phyloP scores from a whole-genome alignment of 768 basidiomycete species.

The Mycena filopes region DNA sequence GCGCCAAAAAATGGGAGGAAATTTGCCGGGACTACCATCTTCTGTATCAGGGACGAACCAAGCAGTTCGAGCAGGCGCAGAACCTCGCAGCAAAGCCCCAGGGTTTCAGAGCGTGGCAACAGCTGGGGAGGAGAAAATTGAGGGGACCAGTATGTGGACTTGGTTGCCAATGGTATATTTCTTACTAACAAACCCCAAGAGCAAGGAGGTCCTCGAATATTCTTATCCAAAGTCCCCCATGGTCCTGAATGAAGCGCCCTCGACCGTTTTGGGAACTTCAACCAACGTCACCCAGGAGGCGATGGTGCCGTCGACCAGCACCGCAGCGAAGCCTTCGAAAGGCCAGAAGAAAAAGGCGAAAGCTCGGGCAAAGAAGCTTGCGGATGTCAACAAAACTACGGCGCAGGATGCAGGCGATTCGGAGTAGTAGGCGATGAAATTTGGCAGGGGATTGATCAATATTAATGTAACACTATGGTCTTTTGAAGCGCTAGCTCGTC shows the following conservation, averaged over 20 bases:
- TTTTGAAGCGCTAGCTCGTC: too few species aligned
- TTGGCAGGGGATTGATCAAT: too few species aligned
- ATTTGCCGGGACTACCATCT: conserved; percentile 11
- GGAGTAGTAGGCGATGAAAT: too few species aligned
- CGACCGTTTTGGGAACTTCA: not conserved
- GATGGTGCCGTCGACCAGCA: not conserved
- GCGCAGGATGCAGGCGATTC: too few species aligned
- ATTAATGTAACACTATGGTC: too few species aligned
- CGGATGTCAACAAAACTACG: too few species aligned
- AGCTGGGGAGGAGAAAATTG: conserved; percentile 15
- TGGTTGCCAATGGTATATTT: not conserved
- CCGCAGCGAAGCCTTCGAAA: not conserved
- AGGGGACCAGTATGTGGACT: conserved; percentile 8
- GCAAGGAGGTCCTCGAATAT: conserved; percentile 2
- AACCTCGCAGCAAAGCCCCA: conserved; percentile 8
- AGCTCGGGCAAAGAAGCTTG: conserved; percentile 16
- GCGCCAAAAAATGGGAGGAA: conserved; percentile 13
- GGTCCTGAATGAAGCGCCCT: not conserved
- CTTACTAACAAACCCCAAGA: not conserved
- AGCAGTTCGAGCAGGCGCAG: not conserved
- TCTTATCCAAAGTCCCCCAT: not conserved
- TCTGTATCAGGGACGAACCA: not conserved
- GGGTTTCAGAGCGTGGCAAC: not conserved
- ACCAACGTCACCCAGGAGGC: not conserved
- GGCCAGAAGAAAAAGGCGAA: conserved; percentile 19